A percentile compares a stretch with the other conserved stretches of the same genome.
phyloP scores from a whole-genome alignment of 2,329 filamentous ascomycete genomes.

The Cytospora leucostoma region DNA sequence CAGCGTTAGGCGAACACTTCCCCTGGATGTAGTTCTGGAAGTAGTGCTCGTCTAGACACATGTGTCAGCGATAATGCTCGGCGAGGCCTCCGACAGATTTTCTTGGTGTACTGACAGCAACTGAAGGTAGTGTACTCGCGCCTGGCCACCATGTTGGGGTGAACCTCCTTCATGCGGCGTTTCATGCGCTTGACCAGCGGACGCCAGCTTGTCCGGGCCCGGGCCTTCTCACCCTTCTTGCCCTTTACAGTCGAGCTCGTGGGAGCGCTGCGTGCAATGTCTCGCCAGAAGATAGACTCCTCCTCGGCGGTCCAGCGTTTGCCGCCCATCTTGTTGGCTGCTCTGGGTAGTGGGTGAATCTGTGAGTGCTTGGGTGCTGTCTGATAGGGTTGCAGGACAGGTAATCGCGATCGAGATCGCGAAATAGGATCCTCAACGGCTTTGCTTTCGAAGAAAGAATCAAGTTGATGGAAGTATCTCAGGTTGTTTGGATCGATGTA shows the following conservation, averaged over 20 bases:
- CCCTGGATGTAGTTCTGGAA: conserved; percentile 35
- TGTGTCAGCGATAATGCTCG: background rate
- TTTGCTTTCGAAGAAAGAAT: background rate
- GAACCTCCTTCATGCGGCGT: background rate
- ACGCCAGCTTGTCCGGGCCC: conserved; percentile 29
- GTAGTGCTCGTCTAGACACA: conserved; percentile 37
- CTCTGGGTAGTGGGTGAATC: background rate
- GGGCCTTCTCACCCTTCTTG: conserved; percentile 31
- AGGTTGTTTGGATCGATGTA: background rate
- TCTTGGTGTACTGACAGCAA: conserved; percentile 34
- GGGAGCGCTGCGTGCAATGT: conserved; percentile 34
- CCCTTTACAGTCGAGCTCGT: conserved; percentile 30
- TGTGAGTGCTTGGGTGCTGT: background rate
- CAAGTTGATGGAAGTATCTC: background rate
- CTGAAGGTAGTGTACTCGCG: conserved; percentile 35
- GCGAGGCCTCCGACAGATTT: background rate
- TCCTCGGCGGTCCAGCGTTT: conserved; percentile 52
- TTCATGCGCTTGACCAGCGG: background rate
- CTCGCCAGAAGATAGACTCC: conserved; percentile 51
- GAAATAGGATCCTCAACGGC: background rate
- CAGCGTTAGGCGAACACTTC: conserved; percentile 33
- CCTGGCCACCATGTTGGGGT: conserved; percentile 27
- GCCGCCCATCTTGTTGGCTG: conserved; percentile 47
- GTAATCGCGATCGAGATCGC: background rate
- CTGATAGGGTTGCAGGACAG: conserved; percentile 1